Conservation (phyloP, 768 basidiomycete species). For the Aureoboletus auriporus region DNA sequence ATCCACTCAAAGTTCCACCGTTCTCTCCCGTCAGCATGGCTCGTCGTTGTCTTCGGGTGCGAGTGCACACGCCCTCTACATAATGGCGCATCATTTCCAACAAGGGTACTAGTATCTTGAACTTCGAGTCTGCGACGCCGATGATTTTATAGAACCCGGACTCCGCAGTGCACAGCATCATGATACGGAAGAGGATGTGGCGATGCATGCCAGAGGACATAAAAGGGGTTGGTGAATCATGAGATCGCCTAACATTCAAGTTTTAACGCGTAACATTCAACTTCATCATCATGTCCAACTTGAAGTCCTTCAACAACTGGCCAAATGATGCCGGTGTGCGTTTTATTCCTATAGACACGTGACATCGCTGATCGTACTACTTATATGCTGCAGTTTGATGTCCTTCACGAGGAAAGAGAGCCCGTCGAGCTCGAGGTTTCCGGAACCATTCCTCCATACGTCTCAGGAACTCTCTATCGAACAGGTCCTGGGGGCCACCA, state of each 20-base stretch:
- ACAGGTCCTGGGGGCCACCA: conserved; percentile 37
- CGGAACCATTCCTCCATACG: conserved; percentile 32
- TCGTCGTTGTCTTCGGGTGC: no score
- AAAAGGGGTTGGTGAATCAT: neutral
- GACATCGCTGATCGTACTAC: neutral
- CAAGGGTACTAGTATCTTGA: no score
- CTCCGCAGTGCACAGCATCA: no score
- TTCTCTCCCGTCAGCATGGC: no score
- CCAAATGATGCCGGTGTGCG: conserved; percentile 28
- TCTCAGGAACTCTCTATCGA: conserved; percentile 35
- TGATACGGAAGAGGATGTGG: no score
- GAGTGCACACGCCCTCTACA: no score
- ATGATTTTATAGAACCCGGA: no score
- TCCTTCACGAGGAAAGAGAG: conserved; percentile 24
- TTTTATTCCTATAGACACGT: neutral
- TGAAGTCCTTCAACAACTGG: conserved; percentile 27
- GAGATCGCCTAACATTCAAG: no score
- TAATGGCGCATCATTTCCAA: no score
- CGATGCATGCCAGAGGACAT: neutral
- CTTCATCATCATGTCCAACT: conserved; percentile 6
- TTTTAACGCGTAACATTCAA: no score
- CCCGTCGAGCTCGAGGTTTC: conserved; percentile 27
- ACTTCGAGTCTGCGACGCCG: no score
- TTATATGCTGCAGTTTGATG: conserved; percentile 20
- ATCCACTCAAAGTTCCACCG: no score